Base-by-base conservation (phyloP, 148 eudicot genomes). In the Oxyria digyna region DNA sequence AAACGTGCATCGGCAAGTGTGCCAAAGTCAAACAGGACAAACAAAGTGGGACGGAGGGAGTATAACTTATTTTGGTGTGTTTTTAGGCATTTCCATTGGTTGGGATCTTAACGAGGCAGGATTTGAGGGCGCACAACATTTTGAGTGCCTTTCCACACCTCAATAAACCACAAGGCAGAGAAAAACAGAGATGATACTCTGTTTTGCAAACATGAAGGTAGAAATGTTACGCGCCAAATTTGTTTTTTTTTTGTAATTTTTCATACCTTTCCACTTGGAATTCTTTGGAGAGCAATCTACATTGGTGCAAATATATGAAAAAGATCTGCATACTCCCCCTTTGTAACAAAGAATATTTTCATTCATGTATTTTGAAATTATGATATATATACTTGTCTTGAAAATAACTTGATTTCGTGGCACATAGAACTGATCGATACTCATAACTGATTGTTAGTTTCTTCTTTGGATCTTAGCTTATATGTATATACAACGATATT, bases 51-150 rank as follows among this genome's bases (percentile, higher is more conserved):
- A n/a, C n/a, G n/a, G n/a, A n/a, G n/a, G n/a, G n/a, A n/a, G 8
- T 24, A 18, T 13, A 9, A 12, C 3, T 23, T 11, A 33, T 31
- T 33, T 29, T 5, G 68, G 38, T 35, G 38, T 35, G 38, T 2
- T 33, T 42, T 31, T 24, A 23, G 50, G 86, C 76, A 68, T 77
- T 80, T 69, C 98, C 98, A 2, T 82, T 92, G 59, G 79, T 85
- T 41, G 98, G 98, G 80, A 87, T 92, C 49, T 83, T 92, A 80
- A 92, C 98, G 71, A 85, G 98, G 81, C 96, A 92, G 75, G 98
- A 92, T 74, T 76, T 92, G 77, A 87, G 89, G 77, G 86, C 96
- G 67, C 91, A 85, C 74, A 88, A 89, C 70, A 84, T 92, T 45
- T 78, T 86, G 83, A 78, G 59, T 73, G 96, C 78, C 15, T 88